Conservation (phyloP, 2,329 filamentous ascomycete species). For the Daldinia eschscholtzii region DNA sequence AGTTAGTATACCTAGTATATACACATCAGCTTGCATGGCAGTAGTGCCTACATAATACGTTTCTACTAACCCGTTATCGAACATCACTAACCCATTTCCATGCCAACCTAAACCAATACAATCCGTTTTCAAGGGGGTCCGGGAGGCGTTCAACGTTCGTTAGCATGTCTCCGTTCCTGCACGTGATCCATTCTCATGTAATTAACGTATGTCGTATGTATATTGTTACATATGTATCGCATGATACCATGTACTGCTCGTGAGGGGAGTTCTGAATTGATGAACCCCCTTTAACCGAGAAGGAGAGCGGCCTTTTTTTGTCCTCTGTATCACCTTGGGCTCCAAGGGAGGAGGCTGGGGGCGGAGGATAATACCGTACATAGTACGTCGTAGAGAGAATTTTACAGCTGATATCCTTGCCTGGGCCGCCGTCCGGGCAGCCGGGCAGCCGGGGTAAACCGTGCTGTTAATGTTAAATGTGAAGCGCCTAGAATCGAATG, state of each 20-base stretch:
- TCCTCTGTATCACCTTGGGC: conserved; percentile 39
- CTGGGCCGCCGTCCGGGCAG: neutral
- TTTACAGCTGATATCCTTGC: conserved; percentile 11
- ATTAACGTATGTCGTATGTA: conserved; percentile 20
- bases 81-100: conserved; percentile 12
- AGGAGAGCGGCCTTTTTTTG: too few relatives aligned
- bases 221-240: conserved; percentile 5
- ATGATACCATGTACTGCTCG: conserved; percentile 12
- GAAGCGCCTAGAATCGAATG: conserved; percentile 8
- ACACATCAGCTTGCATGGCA: conserved; percentile 44
- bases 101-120: conserved; percentile 36
- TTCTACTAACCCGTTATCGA: conserved; percentile 5
- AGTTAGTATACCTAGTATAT: conserved; percentile 8
- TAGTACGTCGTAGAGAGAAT: conserved; percentile 9
- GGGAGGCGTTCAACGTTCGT: conserved; percentile 10
- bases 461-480: neutral
- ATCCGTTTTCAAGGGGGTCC: conserved; percentile 8
- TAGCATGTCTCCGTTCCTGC: conserved; percentile 24
- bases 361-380: neutral
- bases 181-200: conserved; percentile 39
- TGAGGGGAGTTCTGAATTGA: neutral
- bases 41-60: conserved; percentile 32
- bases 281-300: conserved; percentile 22
- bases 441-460: too few relatives aligned
- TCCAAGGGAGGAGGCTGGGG: conserved; percentile 22